These are phyloP conservation scores for Yamadazyma paraphyllophila DNA, from an alignment of 805 yeast genomes.

Conservation along the genomic window DNA sequence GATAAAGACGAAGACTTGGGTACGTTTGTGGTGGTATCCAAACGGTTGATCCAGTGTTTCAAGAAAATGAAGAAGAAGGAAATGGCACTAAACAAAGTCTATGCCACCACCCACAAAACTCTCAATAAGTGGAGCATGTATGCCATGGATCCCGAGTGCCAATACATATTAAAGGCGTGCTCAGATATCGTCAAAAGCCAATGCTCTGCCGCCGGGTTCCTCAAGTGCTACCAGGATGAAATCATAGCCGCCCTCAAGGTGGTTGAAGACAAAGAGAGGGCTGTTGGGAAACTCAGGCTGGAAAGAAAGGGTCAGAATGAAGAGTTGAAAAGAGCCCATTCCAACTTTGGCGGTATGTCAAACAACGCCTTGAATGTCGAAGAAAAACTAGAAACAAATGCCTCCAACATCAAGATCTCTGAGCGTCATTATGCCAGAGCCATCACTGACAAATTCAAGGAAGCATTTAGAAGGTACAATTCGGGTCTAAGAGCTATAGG, in stretches of 20 bases:
- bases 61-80: conserved; percentile 2
- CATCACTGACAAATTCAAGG: conserved; percentile 44
- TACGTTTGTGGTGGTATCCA: conserved; percentile 1
- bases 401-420: conserved; percentile 50
- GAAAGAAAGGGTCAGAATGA: background rate
- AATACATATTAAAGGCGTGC: conserved; percentile 6
- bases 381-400: conserved; percentile 53
- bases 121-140: conserved; percentile 9
- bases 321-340: background rate
- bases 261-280: conserved; percentile 13
- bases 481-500: conserved; percentile 26
- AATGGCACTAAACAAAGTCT: background rate
- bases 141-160: conserved; percentile 4
- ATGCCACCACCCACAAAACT: background rate
- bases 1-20: conserved; percentile 4
- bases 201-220: background rate
- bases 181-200: conserved; percentile 7
- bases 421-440: conserved; percentile 50
- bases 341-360: conserved; percentile 10
- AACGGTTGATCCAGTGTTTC: background rate
- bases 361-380: conserved; percentile 6
- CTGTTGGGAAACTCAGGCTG: conserved; percentile 1
- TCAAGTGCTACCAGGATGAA: conserved; percentile 7
- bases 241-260: conserved; percentile 5
- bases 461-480: conserved; percentile 45